phyloP scores from a whole-genome alignment of 306 rosid species.

The cucumber (Cucumis sativus) region Cucumber_9930_V3 NC_026658.2:1631501-1632000 shows the following conservation, averaged over 20 bases:
- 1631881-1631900: no score
- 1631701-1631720: slow-evolving; percentile 58
- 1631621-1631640: slow-evolving; percentile 55
- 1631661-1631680: slow-evolving; percentile 37
- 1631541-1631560: slow-evolving; percentile 55
- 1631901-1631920: no score
- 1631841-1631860: no score
- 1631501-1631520: slow-evolving; percentile 47
- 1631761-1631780: slow-evolving; percentile 53
- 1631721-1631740: slow-evolving; percentile 45
- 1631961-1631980: no score
- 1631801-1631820: slow-evolving; percentile 36
- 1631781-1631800: slow-evolving; percentile 48
- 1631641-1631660: slow-evolving; percentile 40
- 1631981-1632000: no score
- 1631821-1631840: neutral
- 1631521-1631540: slow-evolving; percentile 44
- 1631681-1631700: slow-evolving; percentile 45
- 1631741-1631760: slow-evolving; percentile 30
- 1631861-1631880: no score
- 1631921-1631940: no score
- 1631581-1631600: neutral
- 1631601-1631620: slow-evolving; percentile 25
- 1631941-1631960: no score
- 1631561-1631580: slow-evolving; percentile 15